Conservation (phyloP, 208 protist genomes). For the Leishmania gerbilli region DNA sequence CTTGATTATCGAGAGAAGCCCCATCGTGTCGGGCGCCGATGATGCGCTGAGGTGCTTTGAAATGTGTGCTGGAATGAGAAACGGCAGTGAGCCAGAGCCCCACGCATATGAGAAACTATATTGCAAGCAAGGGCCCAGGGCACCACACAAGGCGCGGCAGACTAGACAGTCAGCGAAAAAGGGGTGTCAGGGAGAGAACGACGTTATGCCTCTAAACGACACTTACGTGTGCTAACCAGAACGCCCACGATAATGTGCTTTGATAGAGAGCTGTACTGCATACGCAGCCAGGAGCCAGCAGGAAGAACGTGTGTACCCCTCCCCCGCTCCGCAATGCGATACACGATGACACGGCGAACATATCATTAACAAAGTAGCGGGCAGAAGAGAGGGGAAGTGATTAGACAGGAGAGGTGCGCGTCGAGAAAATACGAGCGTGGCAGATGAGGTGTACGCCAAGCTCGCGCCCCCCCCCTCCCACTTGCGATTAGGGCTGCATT, state of each 20-base stretch:
- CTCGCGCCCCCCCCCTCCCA: not conserved
- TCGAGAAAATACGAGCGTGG: not conserved
- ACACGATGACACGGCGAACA: constrained; percentile 21
- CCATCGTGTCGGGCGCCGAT: constrained; percentile 84
- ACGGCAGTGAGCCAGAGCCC: not conserved
- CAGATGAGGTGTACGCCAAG: not conserved
- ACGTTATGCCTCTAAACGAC: not conserved
- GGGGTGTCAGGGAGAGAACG: not conserved
- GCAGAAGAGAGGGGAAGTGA: not conserved
- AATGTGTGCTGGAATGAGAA: not conserved
- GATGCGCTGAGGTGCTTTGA: not conserved
- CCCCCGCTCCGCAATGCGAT: not conserved
- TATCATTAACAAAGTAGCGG: constrained; percentile 11
- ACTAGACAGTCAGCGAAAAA: not conserved
- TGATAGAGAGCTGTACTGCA: not conserved
- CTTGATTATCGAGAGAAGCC: constrained; percentile 97
- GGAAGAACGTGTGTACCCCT: not conserved
- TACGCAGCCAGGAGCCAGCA: not conserved
- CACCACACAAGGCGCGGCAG: not conserved
- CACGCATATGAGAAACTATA: constrained; percentile 7
- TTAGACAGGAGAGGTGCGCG: not conserved
- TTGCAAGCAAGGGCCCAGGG: not conserved
- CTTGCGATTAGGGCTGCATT: not conserved
- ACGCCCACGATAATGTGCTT: not conserved
- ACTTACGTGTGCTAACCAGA: not conserved